phyloP scores from a whole-genome alignment of 495 filamentous ascomycete species.

The Penicillium desertorum region DNA sequence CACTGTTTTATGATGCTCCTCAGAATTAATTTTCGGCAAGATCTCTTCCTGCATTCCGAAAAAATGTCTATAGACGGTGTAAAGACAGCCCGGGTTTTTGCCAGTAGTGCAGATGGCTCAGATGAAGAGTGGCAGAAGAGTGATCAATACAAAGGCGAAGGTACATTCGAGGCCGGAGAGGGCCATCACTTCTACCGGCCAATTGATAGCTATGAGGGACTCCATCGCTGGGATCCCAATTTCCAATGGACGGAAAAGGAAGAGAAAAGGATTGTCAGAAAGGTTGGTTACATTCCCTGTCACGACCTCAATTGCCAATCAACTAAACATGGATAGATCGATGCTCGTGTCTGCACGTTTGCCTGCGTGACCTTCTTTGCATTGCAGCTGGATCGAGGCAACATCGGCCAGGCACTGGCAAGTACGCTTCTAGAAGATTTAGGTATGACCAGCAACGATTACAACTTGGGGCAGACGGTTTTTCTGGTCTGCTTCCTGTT shows the following conservation, averaged over 20 bases:
- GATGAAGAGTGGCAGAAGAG: slow-evolving; percentile 17
- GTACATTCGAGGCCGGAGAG: slow-evolving; percentile 17
- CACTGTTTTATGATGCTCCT: background rate
- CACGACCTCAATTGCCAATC: slow-evolving; percentile 21
- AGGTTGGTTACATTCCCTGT: background rate
- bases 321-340: slow-evolving; percentile 28
- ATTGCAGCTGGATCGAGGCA: slow-evolving; percentile 67
- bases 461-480: slow-evolving; percentile 64
- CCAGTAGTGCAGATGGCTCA: slow-evolving; percentile 9
- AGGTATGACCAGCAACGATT: slow-evolving; percentile 60
- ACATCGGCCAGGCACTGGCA: slow-evolving; percentile 59
- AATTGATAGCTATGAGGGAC: slow-evolving; percentile 54
- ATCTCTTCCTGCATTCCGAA: background rate
- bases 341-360: slow-evolving; percentile 52
- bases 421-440: slow-evolving; percentile 57
- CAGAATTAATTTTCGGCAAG: background rate
- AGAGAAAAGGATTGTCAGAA: slow-evolving; percentile 43
- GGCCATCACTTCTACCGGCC: slow-evolving; percentile 43
- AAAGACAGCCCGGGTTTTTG: slow-evolving; percentile 7
- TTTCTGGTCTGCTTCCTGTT: slow-evolving; percentile 58
- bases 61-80: slow-evolving; percentile 7
- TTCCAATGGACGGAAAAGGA: slow-evolving; percentile 62
- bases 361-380: slow-evolving; percentile 49
- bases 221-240: slow-evolving; percentile 64
- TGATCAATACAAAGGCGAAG: background rate